Evolutionary conservation across 2,329 filamentous ascomycete genomes (phyloP).

Genomic region (Biscogniauxia marginata): DNA sequence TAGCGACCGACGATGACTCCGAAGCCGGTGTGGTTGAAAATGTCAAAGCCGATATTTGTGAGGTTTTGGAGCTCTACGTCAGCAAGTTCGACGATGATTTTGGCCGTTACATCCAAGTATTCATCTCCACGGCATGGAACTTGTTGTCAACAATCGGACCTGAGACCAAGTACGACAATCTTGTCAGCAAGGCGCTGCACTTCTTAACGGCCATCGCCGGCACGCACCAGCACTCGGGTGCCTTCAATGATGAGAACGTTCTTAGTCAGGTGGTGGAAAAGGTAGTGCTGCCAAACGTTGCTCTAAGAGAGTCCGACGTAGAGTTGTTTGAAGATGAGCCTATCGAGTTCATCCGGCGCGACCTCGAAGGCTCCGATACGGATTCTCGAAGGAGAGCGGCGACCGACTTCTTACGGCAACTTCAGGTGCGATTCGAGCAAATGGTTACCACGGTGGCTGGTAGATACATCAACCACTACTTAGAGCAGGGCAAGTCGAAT

Average conservation of each 20-base stretch:
- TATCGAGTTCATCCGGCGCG: constrained; percentile 94
- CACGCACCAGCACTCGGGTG: constrained; percentile 72
- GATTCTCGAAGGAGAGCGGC: constrained; percentile 90
- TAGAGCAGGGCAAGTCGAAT: constrained; percentile 75
- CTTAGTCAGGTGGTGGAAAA: constrained; percentile 90
- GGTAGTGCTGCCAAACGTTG: constrained; percentile 91
- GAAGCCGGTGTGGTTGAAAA: constrained; percentile 83
- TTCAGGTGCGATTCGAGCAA: constrained; percentile 85
- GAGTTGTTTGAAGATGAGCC: constrained; percentile 98
- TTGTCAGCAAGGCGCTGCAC: constrained; percentile 91
- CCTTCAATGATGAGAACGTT: constrained; percentile 80
- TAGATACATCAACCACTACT: constrained; percentile 82
- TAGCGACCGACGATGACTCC: constrained; percentile 84
- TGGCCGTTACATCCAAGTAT: constrained; percentile 72
- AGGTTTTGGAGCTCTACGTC: constrained; percentile 83
- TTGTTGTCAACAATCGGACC: constrained; percentile 82
- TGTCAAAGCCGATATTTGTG: constrained; percentile 91
- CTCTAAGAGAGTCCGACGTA: constrained; percentile 86
- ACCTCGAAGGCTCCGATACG: constrained; percentile 93
- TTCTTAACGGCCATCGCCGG: constrained; percentile 89
- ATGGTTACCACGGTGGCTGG: constrained; percentile 85
- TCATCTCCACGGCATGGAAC: constrained; percentile 88
- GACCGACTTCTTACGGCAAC: constrained; percentile 86
- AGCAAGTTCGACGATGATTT: constrained; percentile 97
- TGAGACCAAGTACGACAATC: constrained; percentile 88